These are phyloP conservation scores for Escallonia rubra DNA, from an alignment of 129 eudicot species.

Conservation along the genomic window DNA sequence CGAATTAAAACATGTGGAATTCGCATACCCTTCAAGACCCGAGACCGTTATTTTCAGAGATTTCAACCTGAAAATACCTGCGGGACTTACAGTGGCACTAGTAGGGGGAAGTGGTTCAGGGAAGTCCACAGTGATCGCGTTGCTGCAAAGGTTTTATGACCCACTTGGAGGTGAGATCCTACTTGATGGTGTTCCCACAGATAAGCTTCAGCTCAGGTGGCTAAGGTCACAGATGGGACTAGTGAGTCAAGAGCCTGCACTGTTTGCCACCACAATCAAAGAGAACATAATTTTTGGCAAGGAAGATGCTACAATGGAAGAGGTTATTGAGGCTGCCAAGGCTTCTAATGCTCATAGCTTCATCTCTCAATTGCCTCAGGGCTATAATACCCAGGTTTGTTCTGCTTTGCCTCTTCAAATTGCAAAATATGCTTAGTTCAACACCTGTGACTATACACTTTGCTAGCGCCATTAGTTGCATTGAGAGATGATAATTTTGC, in stretches of 20 bases:
- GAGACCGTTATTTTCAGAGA: constrained; percentile 70
- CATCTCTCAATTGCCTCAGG: constrained; percentile 78
- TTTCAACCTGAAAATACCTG: constrained; percentile 67
- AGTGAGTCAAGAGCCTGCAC: constrained; percentile 89
- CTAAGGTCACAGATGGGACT: constrained; percentile 63
- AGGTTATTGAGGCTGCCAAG: constrained; percentile 75
- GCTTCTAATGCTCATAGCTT: constrained; percentile 91
- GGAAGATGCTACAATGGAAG: constrained; percentile 76
- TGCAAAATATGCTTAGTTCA: too few relatives aligned
- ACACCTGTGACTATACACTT: too few relatives aligned
- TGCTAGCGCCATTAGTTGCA: too few relatives aligned
- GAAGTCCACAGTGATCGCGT: constrained; percentile 69
- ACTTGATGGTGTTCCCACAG: constrained; percentile 78
- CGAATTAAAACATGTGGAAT: constrained; percentile 74
- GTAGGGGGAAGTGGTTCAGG: constrained; percentile 95
- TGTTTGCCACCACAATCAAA: constrained; percentile 73
- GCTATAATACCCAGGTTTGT: constrained; percentile 87
- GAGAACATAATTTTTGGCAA: constrained; percentile 94
- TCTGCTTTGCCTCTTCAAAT: not conserved
- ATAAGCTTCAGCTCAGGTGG: constrained; percentile 56
- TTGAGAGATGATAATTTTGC: too few relatives aligned
- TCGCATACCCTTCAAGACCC: constrained; percentile 77
- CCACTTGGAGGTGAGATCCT: constrained; percentile 70
- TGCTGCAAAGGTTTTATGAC: constrained; percentile 81
- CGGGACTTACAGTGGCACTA: constrained; percentile 83